Percentiles rank a stretch among this genome's conserved stretches.
Conservation (phyloP, 768 basidiomycete species). For the Auriscalpium orientale region DNA sequence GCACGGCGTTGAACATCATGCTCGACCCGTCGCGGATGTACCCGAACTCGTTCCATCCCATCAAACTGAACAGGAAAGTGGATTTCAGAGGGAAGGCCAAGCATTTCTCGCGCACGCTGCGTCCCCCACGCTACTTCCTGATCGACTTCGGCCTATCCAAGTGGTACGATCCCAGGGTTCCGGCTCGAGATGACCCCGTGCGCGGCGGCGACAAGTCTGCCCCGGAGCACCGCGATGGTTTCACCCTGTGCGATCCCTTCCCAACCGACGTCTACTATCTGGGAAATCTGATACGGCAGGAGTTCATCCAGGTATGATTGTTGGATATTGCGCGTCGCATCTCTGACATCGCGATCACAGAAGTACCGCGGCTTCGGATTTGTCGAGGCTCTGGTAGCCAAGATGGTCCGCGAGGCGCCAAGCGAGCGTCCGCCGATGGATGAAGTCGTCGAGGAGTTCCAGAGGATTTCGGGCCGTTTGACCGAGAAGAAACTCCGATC, state of each 20-base stretch:
- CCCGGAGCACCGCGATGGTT: slow-evolving; percentile 10
- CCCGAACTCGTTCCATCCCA: not conserved
- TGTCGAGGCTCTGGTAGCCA: no score
- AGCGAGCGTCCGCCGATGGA: no score
- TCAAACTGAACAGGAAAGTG: not conserved
- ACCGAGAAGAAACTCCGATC: no score
- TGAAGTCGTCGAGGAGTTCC: no score
- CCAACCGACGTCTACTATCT: slow-evolving; percentile 16
- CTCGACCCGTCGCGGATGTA: not conserved
- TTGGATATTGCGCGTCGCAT: no score
- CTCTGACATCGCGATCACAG: no score
- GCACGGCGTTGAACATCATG: not conserved
- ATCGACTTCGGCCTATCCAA: slow-evolving; percentile 21
- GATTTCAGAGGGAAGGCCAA: not conserved
- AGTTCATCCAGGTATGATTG: slow-evolving; percentile 9
- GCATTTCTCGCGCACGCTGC: slow-evolving; percentile 15
- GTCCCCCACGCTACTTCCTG: slow-evolving; percentile 16
- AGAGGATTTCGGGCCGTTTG: no score
- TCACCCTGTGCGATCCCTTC: slow-evolving; percentile 12
- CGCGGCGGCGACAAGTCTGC: slow-evolving; percentile 13
- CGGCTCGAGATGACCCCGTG: slow-evolving; percentile 9
- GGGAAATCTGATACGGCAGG: slow-evolving; percentile 12
- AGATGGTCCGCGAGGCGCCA: no score
- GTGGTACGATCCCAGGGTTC: no score
- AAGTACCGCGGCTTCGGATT: no score